Evolutionary conservation across 495 filamentous ascomycete genomes (phyloP), one percentile per base, ranked within the genome.

Genomic region (Acidiella bohemica): DNA sequence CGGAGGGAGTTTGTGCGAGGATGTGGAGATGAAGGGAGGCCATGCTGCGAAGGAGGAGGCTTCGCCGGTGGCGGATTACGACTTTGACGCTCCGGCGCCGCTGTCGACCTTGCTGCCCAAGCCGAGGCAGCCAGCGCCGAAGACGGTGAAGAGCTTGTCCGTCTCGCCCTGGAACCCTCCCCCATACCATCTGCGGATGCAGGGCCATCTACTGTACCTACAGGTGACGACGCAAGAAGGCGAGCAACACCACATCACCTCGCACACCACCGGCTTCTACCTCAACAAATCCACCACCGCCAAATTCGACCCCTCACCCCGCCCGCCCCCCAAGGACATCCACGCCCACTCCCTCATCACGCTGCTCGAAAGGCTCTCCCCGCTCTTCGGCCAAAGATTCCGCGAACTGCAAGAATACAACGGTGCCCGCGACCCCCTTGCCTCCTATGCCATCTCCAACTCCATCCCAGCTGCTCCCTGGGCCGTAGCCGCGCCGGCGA

Each of bases 131-230:
- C 63, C 77, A 8, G 65, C 78, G 3, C 86, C 86, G 6, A 93
- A 86, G 65, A 90, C 85, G 2, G 67, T 96, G 49, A 95, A 93
- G 65, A 70, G 78, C 17, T 76, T 99, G 42, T 74, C 79, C 27
- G 64, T 96, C 13, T 96, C 92, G 12, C 67, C 84, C 9, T 99
- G 92, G 92, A 95, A 96, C 65, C 92, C 92, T 25, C 84, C 85
- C 9, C 92, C 92, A 17, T 84, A 90, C 53, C 72, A 86, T 50
- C 75, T 93, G 25, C 74, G 88, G 34, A 82, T 93, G 51, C 83
- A 80, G 55, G 92, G 92, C 26, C 92, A 99, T 57, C 66, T 99
- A 21, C 72, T 99, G 27, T 99, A 99, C 62, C 68, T 99, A 14
- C 71, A 81, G 41, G 66, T 92, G 23, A 80, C 77, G 13, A 95